Evolutionary conservation across 108 stramenopile species (phyloP), one percentile per base, ranked within the genome.

Genomic region (Cyclotella distinguenda): DNA sequence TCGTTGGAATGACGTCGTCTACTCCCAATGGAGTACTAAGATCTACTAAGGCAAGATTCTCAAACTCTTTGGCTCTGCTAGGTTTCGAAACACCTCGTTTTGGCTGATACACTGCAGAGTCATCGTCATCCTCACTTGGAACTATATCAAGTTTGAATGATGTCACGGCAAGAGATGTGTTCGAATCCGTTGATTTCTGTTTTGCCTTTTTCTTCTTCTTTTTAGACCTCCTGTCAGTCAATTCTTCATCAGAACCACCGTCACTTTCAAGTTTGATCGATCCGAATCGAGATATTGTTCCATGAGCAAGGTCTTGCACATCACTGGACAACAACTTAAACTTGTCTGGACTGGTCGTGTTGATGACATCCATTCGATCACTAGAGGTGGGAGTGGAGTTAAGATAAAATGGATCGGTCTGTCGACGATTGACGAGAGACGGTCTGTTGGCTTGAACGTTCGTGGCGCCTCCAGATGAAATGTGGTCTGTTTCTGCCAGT

Each of bases 1-100:
- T 88, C 64, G 16, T 36, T 25, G 89, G 91, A 77, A 94, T 87
- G 33, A 92, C 86, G 50, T 96, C 95, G 60, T 93, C 84, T 34
- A 84, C 88, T 2, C 86, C 79, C 33, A 94, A 70, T 21, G 93
- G 95, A 22, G 72, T 79, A 16, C 91, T 91, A 18, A 97, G 72
- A 64, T 97, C 96, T 3, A 95, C 89, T 25, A 78, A 64, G 27
- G 92, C 85, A 19, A 97, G 66, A 51, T 81, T 74, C 18, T 81
- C 72, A 48, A 89, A 81, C 33, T 90, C 84, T 79, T 59, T 59
- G 13, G 68, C 49, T 33, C 66, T 23, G 12, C 50, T 49, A 52
- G 40, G 35, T 6, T 39, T 65, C 12, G 50, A 25, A 36, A 19
- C 11, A 43, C 60, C 54, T 38, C 71, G 60, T 59, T 68, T 67